Conservation (phyloP, 148 eudicot genomes). For the Diospyros kaki region DNA sequence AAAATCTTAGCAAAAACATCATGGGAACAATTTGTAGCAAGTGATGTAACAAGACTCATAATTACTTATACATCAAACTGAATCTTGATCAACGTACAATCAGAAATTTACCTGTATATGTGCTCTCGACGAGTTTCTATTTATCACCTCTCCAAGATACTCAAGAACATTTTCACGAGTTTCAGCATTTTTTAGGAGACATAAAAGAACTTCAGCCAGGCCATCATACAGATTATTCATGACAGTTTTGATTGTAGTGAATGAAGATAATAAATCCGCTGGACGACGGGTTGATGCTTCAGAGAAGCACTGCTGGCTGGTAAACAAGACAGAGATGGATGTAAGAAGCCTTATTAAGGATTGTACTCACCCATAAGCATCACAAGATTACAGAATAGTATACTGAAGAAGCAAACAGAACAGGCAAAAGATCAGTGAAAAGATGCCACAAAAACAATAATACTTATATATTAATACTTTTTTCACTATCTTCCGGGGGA, state of each 20-base stretch:
- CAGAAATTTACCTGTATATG: conserved; percentile 66
- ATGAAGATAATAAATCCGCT: conserved; percentile 80
- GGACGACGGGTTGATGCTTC: conserved; percentile 86
- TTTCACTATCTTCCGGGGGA: background rate
- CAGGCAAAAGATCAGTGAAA: background rate
- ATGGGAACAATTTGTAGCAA: conserved; percentile 5
- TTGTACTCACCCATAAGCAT: background rate
- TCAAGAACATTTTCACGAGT: conserved; percentile 80
- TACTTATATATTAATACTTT: background rate
- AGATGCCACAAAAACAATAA: background rate
- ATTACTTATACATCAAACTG: background rate
- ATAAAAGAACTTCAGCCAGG: conserved; percentile 62
- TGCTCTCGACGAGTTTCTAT: conserved; percentile 73
- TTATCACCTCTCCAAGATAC: conserved; percentile 83
- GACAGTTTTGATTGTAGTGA: conserved; percentile 85
- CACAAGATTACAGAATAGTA: background rate
- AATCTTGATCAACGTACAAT: background rate
- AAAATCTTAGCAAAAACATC: conserved; percentile 2
- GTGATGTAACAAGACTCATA: background rate
- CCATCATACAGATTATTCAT: conserved; percentile 83
- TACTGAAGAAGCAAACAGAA: background rate
- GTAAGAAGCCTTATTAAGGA: conserved; percentile 2
- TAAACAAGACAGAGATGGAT: conserved; percentile 16
- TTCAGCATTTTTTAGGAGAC: conserved; percentile 71
- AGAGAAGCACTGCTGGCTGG: conserved; percentile 93